Percentiles rank a stretch among this genome's conserved stretches.
Conservation (phyloP, 1,284 basidiomycete species). For the Moesziomyces parantarcticus region DNA sequence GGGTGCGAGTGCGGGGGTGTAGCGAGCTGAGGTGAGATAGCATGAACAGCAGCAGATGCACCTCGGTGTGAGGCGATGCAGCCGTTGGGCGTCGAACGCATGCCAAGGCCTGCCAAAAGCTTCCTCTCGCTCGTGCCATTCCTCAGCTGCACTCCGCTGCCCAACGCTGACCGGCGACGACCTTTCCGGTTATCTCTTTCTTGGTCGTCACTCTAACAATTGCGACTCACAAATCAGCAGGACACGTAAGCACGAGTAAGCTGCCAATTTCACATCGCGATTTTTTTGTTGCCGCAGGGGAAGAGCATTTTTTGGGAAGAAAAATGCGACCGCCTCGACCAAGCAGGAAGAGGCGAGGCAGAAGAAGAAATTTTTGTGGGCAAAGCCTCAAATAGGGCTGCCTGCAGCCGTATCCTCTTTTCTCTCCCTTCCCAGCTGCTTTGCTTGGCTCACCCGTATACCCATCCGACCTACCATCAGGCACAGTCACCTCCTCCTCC, state of each 20-base stretch:
- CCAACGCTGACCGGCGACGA: conserved; percentile 12
- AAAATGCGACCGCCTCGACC: conserved; percentile 1
- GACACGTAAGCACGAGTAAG: conserved; percentile 3
- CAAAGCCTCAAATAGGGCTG: conserved; percentile 16
- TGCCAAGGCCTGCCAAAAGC: not conserved
- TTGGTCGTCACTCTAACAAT: not conserved
- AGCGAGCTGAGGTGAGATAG: too few species aligned
- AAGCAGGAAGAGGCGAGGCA: conserved; percentile 1
- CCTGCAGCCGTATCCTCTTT: conserved; percentile 8
- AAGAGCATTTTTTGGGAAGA: not conserved
- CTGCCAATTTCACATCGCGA: not conserved
- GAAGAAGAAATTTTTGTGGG: conserved; percentile 31
- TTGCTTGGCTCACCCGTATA: conserved; percentile 40
- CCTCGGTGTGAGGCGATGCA: too few species aligned
- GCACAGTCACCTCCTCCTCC: conserved; percentile 7
- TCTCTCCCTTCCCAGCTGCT: conserved; percentile 27
- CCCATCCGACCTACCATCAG: conserved; percentile 11
- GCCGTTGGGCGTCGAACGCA: not conserved
- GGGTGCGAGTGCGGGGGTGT: too few species aligned
- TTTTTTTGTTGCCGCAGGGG: not conserved
- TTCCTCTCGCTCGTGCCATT: not conserved
- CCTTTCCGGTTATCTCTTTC: conserved; percentile 28
- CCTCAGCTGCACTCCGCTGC: not conserved
- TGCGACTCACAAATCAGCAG: not conserved
- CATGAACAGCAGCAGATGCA: too few species aligned